These are phyloP conservation scores for Neospermospora avenae DNA, from an alignment of 2,329 filamentous ascomycete species.

Conservation along the genomic window DNA sequence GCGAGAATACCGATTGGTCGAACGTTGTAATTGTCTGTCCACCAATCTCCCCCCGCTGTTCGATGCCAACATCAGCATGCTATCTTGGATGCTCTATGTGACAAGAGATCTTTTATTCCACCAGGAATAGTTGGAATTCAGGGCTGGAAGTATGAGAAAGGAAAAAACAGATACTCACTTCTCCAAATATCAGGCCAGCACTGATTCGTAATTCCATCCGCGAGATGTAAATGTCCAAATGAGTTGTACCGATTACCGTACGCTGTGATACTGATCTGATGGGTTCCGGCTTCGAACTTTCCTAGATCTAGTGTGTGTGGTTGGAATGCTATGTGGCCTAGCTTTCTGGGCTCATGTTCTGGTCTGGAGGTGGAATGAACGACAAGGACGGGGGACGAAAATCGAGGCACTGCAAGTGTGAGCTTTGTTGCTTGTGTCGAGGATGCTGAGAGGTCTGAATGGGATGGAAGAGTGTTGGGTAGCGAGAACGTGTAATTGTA, in stretches of 20 bases:
- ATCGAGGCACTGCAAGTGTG: constrained; percentile 24
- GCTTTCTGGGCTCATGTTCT: constrained; percentile 7
- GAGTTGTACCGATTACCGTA: constrained; percentile 33
- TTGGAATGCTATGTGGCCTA: constrained; percentile 29
- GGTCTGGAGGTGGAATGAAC: constrained; percentile 10
- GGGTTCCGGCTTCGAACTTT: constrained; percentile 12
- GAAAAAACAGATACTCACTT: constrained; percentile 18
- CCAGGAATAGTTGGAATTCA: neutral
- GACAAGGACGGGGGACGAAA: constrained; percentile 27
- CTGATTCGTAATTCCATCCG: constrained; percentile 22
- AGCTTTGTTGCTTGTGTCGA: neutral
- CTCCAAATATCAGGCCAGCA: constrained; percentile 28
- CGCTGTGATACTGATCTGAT: constrained; percentile 26
- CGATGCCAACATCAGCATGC: neutral
- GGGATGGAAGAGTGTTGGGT: neutral
- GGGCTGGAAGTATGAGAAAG: neutral
- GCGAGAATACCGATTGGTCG: constrained; percentile 21
- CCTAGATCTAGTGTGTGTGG: constrained; percentile 27
- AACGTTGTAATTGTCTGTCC: constrained; percentile 26
- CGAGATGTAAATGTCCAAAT: constrained; percentile 32
- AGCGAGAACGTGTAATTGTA: constrained; percentile 23
- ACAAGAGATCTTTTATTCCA: too few species aligned
- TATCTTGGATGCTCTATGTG: too few species aligned
- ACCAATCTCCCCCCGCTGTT: constrained; percentile 23
- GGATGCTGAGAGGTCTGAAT: too few species aligned